phyloP scores from a whole-genome alignment of 2,329 filamentous ascomycete genomes.

The Paraphoma sp. region DNA sequence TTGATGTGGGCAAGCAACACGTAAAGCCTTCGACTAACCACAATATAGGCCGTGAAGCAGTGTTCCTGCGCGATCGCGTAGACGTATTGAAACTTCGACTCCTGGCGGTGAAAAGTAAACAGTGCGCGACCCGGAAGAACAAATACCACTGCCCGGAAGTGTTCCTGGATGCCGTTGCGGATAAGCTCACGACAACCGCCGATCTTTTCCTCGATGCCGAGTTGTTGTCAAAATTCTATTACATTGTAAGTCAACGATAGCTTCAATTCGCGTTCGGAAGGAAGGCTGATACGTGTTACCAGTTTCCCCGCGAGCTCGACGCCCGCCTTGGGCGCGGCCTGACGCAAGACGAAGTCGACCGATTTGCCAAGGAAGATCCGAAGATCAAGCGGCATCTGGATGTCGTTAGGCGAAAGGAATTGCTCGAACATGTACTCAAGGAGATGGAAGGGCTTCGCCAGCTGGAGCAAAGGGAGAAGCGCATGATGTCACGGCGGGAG shows the following conservation, averaged over 20 bases:
- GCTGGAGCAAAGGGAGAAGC: conserved; percentile 76
- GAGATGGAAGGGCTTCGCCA: conserved; percentile 94
- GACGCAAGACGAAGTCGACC: conserved; percentile 78
- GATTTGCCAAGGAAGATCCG: conserved; percentile 90
- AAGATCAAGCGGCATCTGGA: conserved; percentile 90
- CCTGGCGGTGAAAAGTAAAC: conserved; percentile 85
- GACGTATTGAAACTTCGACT: conserved; percentile 91
- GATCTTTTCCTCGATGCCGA: conserved; percentile 98
- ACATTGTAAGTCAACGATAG: conserved; percentile 61
- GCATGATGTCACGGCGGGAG: conserved; percentile 42
- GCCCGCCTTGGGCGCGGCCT: conserved; percentile 82
- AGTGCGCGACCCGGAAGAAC: conserved; percentile 82
- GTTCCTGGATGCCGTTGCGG: conserved; percentile 95
- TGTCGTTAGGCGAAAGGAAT: conserved; percentile 87
- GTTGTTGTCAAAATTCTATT: conserved; percentile 95
- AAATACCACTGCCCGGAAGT: conserved; percentile 98
- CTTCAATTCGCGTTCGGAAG: background rate
- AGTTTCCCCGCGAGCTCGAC: conserved; percentile 91
- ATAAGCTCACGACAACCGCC: conserved; percentile 91
- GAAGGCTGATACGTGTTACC: background rate
- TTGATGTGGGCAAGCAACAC: conserved; percentile 13
- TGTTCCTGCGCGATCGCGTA: conserved; percentile 90
- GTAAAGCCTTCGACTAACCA: conserved; percentile 10
- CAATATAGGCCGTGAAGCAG: conserved; percentile 79
- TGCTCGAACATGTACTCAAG: conserved; percentile 88